Percentiles rank a stretch among this genome's conserved stretches.
phyloP scores from a whole-genome alignment of 495 filamentous ascomycete genomes.

The Aspergillus homomorphus region DNA sequence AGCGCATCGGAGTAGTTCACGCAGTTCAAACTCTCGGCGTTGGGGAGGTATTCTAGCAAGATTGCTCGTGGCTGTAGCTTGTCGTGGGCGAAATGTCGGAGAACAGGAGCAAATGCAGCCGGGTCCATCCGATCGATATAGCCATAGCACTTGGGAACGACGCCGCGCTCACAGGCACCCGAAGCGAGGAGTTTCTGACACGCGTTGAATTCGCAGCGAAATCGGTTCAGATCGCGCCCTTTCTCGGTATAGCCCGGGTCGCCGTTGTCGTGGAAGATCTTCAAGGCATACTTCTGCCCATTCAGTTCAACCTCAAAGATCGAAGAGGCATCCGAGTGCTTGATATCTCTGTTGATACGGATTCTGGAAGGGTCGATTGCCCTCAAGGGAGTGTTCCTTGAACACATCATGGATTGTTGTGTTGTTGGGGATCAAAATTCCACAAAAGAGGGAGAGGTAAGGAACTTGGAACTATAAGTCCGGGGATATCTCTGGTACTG shows the following conservation, averaged over 20 bases:
- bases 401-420: constrained; percentile 3
- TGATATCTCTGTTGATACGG: background rate
- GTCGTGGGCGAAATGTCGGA: too few species aligned
- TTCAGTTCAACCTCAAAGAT: constrained; percentile 14
- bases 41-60: too few species aligned
- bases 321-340: background rate
- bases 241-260: constrained; percentile 21
- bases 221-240: constrained; percentile 25
- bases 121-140: too few species aligned
- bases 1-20: too few species aligned
- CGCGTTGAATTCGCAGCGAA: constrained; percentile 24
- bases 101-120: too few species aligned
- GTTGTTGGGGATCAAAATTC: background rate
- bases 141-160: too few species aligned
- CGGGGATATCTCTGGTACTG: background rate
- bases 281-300: constrained; percentile 9
- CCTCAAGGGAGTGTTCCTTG: background rate
- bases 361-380: background rate
- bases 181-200: constrained; percentile 19
- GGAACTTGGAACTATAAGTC: background rate
- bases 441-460: background rate
- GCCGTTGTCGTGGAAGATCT: constrained; percentile 14
- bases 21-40: too few species aligned
- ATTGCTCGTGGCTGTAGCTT: too few species aligned
- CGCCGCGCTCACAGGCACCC: too few species aligned